Percentiles rank a stretch among this genome's conserved stretches.
phyloP scores from a whole-genome alignment of 345 rosid genomes.

The Geranium rotundifolium region DNA sequence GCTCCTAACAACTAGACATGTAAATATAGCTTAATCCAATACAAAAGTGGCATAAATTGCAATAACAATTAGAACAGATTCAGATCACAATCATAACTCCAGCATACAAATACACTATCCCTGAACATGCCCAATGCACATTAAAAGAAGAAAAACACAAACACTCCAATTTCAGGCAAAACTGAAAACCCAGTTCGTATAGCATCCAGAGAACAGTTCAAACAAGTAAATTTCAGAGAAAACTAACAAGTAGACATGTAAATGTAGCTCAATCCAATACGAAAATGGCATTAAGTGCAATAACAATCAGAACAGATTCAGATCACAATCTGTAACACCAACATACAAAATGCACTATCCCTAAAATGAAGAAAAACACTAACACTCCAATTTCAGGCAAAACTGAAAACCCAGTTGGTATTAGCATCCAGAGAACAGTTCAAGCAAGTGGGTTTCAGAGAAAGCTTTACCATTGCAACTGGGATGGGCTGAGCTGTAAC shows the following conservation, averaged over 20 bases:
- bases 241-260: not conserved
- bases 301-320: not conserved
- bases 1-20: not conserved
- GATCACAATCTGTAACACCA: too few relatives aligned
- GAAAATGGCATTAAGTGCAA: not conserved
- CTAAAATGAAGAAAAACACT: too few relatives aligned
- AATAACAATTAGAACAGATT: not conserved
- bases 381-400: not conserved
- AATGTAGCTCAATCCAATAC: not conserved
- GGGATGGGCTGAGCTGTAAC: not conserved
- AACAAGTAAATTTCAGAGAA: not conserved
- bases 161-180: not conserved
- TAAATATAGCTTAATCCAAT: not conserved
- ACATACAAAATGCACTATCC: too few relatives aligned
- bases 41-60: not conserved
- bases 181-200: not conserved
- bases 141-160: not conserved
- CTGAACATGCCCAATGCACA: too few relatives aligned
- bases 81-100: too few relatives aligned
- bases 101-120: too few relatives aligned
- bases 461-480: slow-evolving; percentile 11
- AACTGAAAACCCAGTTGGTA: not conserved
- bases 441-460: not conserved
- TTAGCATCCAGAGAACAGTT: not conserved
- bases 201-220: not conserved